Conservation (phyloP, 345 rosid genomes). For the Lepidium aucheri region DNA sequence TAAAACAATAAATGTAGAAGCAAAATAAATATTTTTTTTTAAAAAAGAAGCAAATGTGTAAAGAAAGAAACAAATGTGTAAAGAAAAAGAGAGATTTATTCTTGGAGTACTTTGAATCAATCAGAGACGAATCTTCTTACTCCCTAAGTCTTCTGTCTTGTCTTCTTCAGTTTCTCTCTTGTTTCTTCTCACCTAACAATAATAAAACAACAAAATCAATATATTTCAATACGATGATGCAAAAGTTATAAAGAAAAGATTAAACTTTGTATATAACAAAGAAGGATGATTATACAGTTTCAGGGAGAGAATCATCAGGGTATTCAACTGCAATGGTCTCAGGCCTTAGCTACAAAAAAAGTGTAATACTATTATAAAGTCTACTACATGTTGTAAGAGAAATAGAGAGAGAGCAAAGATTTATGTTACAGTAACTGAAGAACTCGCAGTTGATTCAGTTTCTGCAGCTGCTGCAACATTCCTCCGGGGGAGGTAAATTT, state of each 20-base stretch:
- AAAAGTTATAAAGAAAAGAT: neutral
- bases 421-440: slow-evolving; percentile 9
- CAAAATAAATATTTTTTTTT: no score
- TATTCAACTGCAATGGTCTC: neutral
- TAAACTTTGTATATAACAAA: neutral
- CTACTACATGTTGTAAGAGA: neutral
- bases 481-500: neutral
- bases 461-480: neutral
- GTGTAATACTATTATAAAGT: neutral
- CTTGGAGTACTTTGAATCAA: neutral
- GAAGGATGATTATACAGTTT: slow-evolving; percentile 1
- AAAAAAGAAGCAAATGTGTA: no score
- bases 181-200: neutral
- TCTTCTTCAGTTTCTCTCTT: slow-evolving; percentile 8
- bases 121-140: slow-evolving; percentile 18
- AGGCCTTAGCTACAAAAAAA: neutral
- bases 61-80: no score
- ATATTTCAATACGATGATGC: neutral
- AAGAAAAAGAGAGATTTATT: no score
- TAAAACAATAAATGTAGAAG: neutral
- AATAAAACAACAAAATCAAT: neutral
- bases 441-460: slow-evolving; percentile 13
- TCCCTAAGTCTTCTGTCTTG: neutral
- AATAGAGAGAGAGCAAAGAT: neutral
- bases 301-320: neutral